These are phyloP conservation scores for Fraxinus excelsior DNA, from an alignment of 257 asterid species.

Conservation along the genomic window DNA sequence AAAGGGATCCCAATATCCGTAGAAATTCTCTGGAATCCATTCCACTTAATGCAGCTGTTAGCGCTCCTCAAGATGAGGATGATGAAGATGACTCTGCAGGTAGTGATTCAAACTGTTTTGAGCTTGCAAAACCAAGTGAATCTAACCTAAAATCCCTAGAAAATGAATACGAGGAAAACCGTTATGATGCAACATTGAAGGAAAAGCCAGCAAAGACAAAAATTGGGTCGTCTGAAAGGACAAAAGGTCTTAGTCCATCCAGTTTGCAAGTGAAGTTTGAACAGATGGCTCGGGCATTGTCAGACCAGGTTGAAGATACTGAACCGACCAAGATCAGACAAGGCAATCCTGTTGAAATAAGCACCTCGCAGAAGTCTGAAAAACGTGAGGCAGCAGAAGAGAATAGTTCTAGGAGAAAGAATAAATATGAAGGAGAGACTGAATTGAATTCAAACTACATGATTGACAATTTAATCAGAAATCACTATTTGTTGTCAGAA, in stretches of 20 bases:
- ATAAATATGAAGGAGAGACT: slow-evolving; percentile 34
- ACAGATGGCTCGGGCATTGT: slow-evolving; percentile 44
- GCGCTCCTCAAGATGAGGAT: slow-evolving; percentile 71
- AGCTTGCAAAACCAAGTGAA: slow-evolving; percentile 42
- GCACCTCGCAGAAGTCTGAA: slow-evolving; percentile 46
- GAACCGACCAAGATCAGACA: slow-evolving; percentile 30
- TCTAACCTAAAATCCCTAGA: slow-evolving; percentile 38
- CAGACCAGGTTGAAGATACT: slow-evolving; percentile 30
- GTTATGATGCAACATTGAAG: slow-evolving; percentile 31
- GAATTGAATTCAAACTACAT: slow-evolving; percentile 51
- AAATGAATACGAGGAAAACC: slow-evolving; percentile 27
- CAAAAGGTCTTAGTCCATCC: slow-evolving; percentile 34
- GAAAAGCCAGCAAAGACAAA: slow-evolving; percentile 48
- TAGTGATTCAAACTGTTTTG: slow-evolving; percentile 77
- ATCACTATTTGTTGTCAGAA: slow-evolving; percentile 66
- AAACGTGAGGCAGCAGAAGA: slow-evolving; percentile 47
- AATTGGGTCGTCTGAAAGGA: slow-evolving; percentile 42
- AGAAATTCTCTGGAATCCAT: slow-evolving; percentile 70
- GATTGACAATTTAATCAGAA: slow-evolving; percentile 70
- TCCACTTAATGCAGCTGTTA: slow-evolving; percentile 66
- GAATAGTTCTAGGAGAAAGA: slow-evolving; percentile 43
- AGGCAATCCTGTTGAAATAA: slow-evolving; percentile 40
- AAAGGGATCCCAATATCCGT: slow-evolving; percentile 36
- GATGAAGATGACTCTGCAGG: slow-evolving; percentile 65
- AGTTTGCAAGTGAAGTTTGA: slow-evolving; percentile 67